Conservation (phyloP, 306 rosid genomes). For the Castanea sativa region DNA sequence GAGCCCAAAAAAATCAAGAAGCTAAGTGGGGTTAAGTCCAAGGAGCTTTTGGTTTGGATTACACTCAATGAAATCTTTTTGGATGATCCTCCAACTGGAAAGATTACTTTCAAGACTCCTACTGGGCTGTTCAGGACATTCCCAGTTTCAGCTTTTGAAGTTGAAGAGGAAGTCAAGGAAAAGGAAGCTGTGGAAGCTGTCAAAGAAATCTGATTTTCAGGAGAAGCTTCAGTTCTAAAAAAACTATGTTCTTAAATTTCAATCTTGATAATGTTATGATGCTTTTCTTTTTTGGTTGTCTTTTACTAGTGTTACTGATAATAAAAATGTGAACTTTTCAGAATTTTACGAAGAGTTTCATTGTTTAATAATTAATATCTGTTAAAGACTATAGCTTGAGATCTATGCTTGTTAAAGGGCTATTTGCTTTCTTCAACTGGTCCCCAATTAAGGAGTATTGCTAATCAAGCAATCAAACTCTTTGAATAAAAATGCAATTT, state of each 20-base stretch:
- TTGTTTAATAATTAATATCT: not conserved
- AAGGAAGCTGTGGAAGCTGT: constrained; percentile 26
- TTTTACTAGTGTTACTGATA: not conserved
- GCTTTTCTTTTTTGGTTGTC: not conserved
- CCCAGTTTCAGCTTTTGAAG: constrained; percentile 58
- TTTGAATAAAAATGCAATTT: no score
- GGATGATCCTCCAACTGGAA: constrained; percentile 71
- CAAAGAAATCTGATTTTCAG: constrained; percentile 38
- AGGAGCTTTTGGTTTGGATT: constrained; percentile 88
- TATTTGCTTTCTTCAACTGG: no score
- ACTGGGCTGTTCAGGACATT: constrained; percentile 62
- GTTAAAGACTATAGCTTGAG: no score
- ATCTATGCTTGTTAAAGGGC: no score
- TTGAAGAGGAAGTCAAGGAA: constrained; percentile 34
- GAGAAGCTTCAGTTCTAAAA: not conserved
- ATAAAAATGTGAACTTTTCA: constrained; percentile 5
- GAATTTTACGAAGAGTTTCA: not conserved
- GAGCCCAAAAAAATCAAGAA: constrained; percentile 66
- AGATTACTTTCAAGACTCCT: constrained; percentile 69
- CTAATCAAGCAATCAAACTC: no score
- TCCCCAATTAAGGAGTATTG: no score
- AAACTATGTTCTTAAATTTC: no score
- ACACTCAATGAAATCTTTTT: constrained; percentile 56
- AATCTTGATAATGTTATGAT: not conserved
- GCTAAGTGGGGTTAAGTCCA: constrained; percentile 76